Evolutionary conservation across 768 basidiomycete species (phyloP), one percentile per base, ranked within the genome.

Genomic region (Mycena vitilis): DNA sequence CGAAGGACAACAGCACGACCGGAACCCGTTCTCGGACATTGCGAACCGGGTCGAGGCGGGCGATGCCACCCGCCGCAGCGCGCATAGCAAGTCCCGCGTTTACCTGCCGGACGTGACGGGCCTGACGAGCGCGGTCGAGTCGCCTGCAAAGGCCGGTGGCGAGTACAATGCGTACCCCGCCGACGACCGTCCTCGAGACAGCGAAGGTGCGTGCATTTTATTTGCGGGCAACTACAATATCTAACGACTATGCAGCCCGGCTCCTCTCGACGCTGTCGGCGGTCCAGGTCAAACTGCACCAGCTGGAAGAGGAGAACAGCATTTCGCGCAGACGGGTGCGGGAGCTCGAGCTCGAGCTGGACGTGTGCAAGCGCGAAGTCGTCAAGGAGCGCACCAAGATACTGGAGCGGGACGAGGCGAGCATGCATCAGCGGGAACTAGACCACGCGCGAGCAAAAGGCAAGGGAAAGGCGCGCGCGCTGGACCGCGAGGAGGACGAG

Each of bases 261-360:
- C 81, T 94, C 1, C 73, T 90, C 9, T 83, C 85, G 6, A 90
- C 88, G 5, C 83, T 94, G 22, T 88, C 82, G 60, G 79, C 82
- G 9, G 87, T 93, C 13, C 94, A 92, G 70, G 79, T 83, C 36
- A 90, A 92, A 69, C 82, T 97, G 11, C 83, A 88, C 18, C 85
- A 90, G 45, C 85, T 96, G 4, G 93, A 96, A 73, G 86, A 88
- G 0, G 94, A 97, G 74, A 96, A 96, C 71, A 83, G 89, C 5
- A 86, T 94, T 11, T 95, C 95, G 6, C 85, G 94, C 2, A 84
- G 92, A 30, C 85, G 95, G 20, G 93, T 98, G n/a, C 81, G 89
- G 44, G 95, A 97, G 75, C 85, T 98, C 3, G 96, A 98, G 78
- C 82, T 86, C 62, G 96, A 97, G 76, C 84, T 98, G 8, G 95